Base-by-base conservation (phyloP, 352 stramenopile genomes). In the Elongisporangium senticosum region DNA sequence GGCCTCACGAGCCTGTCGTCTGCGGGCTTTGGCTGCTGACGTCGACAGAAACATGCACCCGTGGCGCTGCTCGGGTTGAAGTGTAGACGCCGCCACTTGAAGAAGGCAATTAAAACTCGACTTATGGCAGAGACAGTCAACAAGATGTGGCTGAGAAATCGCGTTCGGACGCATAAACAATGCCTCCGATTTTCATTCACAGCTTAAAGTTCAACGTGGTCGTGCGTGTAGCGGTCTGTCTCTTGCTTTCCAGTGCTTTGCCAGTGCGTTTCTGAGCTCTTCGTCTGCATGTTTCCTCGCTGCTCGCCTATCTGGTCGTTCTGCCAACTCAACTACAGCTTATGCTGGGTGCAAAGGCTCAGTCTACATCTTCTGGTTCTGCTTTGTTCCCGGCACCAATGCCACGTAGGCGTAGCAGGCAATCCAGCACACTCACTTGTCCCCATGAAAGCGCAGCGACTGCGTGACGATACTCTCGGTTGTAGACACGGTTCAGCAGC, bases 401-500 rank as follows among this genome's bases (percentile, higher is more conserved):
- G 33, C 33, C 33, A 43, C 33, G 33, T 10, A 43, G 4, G 13
- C 33, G 33, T 17, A 43, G 33, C 33, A 43, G 33, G 33, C 33
- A 43, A 43, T 43, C 33, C 33, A 43, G 13, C 33, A 17, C 33
- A 17, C 8, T 10, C 3, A 43, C 33, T 43, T 43, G 33, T 6
- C 11, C 4, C 33, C 33, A 43, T 43, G 33, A 43, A 43, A 43
- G 33, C 33, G 33, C 33, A 17, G 13, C 33, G 13, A 40, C 19
- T 6, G 67, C 67, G 48, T 80, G 65, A 8, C 54, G 56, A 49
- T 75, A 72, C 51, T 62, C 28, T 39, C 68, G 63, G 57, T 75
- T 80, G 53, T 69, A 75, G 20, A 61, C 63, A 40, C 62, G 61
- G 52, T 75, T 77, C n/a, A 75, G 55, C 20, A 77, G 62, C 55